These are phyloP conservation scores for Euphrasia confusa DNA, from an alignment of 257 asterid genomes.

Conservation along the genomic window DNA sequence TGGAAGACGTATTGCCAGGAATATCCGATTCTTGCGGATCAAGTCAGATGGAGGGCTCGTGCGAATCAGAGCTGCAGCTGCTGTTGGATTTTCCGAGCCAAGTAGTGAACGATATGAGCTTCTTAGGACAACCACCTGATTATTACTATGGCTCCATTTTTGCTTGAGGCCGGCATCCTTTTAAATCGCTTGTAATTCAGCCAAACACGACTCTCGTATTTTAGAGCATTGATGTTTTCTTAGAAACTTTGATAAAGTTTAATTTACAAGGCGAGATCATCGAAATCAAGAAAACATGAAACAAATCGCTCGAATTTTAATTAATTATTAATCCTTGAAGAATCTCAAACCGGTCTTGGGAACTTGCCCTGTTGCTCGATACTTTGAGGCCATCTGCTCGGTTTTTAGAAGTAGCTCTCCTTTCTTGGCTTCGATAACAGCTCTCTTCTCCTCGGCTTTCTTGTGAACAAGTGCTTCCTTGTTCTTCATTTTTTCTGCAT, in stretches of 20 bases:
- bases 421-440: slow-evolving; percentile 48
- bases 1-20: slow-evolving; percentile 25
- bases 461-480: slow-evolving; percentile 58
- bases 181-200: background rate
- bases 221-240: too few species aligned
- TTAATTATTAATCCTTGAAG: slow-evolving; percentile 33
- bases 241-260: background rate
- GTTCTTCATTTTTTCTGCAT: slow-evolving; percentile 63
- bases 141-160: slow-evolving; percentile 29
- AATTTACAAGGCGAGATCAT: background rate
- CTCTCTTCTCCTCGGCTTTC: slow-evolving; percentile 72
- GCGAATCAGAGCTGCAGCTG: slow-evolving; percentile 69
- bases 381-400: slow-evolving; percentile 61
- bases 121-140: slow-evolving; percentile 47
- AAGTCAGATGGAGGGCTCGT: slow-evolving; percentile 56
- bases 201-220: too few species aligned
- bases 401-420: slow-evolving; percentile 55
- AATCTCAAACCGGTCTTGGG: slow-evolving; percentile 51
- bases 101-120: slow-evolving; percentile 76
- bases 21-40: slow-evolving; percentile 42
- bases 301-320: background rate
- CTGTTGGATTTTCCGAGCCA: slow-evolving; percentile 62
- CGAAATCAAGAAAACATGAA: background rate
- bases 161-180: slow-evolving; percentile 22
- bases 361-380: slow-evolving; percentile 51